phyloP scores from a whole-genome alignment of 495 filamentous ascomycete species.

The Recurvomyces mirabilis region DNA sequence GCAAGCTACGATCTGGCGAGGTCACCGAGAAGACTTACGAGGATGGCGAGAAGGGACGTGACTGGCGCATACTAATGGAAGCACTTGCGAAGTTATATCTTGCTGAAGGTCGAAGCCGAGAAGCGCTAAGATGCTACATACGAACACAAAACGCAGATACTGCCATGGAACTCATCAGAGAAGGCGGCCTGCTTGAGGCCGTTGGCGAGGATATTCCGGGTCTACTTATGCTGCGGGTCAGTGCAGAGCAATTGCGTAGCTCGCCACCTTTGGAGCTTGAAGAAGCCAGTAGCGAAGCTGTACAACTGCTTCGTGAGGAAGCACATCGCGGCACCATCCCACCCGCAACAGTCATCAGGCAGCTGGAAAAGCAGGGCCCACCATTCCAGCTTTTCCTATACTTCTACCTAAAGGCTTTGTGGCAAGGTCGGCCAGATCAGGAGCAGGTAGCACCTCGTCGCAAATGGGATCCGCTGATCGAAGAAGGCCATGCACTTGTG shows the following conservation, averaged over 20 bases:
- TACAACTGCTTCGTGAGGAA: constrained; percentile 78
- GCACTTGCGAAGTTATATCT: constrained; percentile 75
- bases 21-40: constrained; percentile 58
- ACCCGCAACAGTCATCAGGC: constrained; percentile 62
- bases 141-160: constrained; percentile 81
- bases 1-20: constrained; percentile 57
- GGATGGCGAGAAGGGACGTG: constrained; percentile 51
- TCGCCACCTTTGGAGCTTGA: constrained; percentile 63
- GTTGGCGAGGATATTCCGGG: constrained; percentile 74
- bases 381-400: constrained; percentile 58
- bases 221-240: constrained; percentile 76
- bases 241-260: constrained; percentile 53
- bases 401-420: constrained; percentile 81
- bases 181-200: constrained; percentile 73
- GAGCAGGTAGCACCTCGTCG: constrained; percentile 5
- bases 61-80: constrained; percentile 77
- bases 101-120: constrained; percentile 61
- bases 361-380: constrained; percentile 43
- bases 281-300: constrained; percentile 64
- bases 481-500: constrained; percentile 63
- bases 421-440: constrained; percentile 43
- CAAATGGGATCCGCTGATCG: constrained; percentile 24
- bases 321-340: constrained; percentile 77
- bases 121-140: constrained; percentile 82
- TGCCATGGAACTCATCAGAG: constrained; percentile 70